Evolutionary conservation across 1,139 yeast species (phyloP).

Genomic region (Ogataea hybrid): DNA sequence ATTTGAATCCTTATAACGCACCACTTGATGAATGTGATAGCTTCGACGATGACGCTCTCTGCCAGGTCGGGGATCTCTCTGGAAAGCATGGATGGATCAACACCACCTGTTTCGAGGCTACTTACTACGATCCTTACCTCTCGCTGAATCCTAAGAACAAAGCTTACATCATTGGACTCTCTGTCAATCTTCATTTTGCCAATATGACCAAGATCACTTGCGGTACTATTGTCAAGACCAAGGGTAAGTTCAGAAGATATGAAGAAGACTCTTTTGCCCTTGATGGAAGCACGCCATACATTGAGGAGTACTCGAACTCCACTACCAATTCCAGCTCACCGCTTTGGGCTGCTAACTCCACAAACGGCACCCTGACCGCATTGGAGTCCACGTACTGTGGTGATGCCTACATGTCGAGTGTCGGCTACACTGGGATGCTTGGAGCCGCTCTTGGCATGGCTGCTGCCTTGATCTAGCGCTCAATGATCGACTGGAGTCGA

Average conservation of each 20-base stretch:
- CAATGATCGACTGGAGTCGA: background rate
- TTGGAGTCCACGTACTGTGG: constrained; percentile 21
- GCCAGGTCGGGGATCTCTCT: constrained; percentile 60
- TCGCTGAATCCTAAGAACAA: constrained; percentile 48
- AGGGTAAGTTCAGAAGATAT: constrained; percentile 17
- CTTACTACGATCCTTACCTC: constrained; percentile 51
- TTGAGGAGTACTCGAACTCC: constrained; percentile 2
- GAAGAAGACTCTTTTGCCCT: constrained; percentile 13
- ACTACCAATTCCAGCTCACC: constrained; percentile 6
- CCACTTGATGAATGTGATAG: constrained; percentile 29
- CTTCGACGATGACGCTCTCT: constrained; percentile 47
- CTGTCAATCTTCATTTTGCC: constrained; percentile 51
- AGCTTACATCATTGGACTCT: constrained; percentile 50
- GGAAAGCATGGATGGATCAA: constrained; percentile 62
- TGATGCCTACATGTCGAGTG: constrained; percentile 15
- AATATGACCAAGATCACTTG: constrained; percentile 54
- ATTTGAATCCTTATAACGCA: constrained; percentile 53
- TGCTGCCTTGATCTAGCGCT: constrained; percentile 20
- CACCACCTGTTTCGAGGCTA: constrained; percentile 54
- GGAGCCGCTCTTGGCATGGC: constrained; percentile 21
- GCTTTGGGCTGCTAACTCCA: constrained; percentile 5
- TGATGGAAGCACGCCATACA: constrained; percentile 6
- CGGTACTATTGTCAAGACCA: constrained; percentile 34
- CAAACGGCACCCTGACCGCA: constrained; percentile 17
- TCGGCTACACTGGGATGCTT: constrained; percentile 14